Base-by-base conservation (phyloP, 441 rosid species). In the Pelargonium cotyledonis region DNA sequence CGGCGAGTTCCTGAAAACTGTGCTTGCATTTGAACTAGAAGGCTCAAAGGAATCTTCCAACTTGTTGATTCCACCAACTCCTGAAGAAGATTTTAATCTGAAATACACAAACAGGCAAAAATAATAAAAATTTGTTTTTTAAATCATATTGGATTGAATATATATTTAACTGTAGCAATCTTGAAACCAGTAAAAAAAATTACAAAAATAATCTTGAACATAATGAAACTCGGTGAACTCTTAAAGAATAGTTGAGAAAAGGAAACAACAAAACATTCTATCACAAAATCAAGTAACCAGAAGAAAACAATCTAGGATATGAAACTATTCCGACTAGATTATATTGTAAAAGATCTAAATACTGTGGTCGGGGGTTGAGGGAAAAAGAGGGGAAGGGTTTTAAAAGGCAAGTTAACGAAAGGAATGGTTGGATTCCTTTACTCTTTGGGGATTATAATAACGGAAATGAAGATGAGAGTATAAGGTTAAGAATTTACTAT, bases 81-180 rank as follows among this genome's bases (percentile, higher is more conserved):
- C 91, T 8, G 78, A 65, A 3, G 90, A 89, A 64, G 89, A 79
- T 76, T 87, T 88, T n/a, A 88, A 80, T 77, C 98, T 92, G 89
- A 65, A 80, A 72, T 61, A 69, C 6, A 65, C 21, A 63, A 62
- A 41, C 23, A 65, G 67, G 35, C 67, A 62, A 26, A 58, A 69
- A 65, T 23, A 66, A 64, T 18, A 26, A 58, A 21, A 19, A 0
- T 0, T 21, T 19, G 63, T 19, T 7, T 58, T 21, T 53, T 58
- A 58, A 58, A 23, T 21, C 14, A 60, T 21, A 3, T n/a, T 12
- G 14, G 19, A 35, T 12, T 29, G 14, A 29, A 29, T 29, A 63
- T n/a, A 60, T 14, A 23, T 23, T 8, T 23, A 23, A 8, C 23
- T 60, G 31, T 21, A 23, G 38, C 64, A 21, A 60, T 60, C 5